Base-by-base conservation (phyloP, 225 moss, liverwort and hornwort species). In the Antitrichia curtipendula region DNA sequence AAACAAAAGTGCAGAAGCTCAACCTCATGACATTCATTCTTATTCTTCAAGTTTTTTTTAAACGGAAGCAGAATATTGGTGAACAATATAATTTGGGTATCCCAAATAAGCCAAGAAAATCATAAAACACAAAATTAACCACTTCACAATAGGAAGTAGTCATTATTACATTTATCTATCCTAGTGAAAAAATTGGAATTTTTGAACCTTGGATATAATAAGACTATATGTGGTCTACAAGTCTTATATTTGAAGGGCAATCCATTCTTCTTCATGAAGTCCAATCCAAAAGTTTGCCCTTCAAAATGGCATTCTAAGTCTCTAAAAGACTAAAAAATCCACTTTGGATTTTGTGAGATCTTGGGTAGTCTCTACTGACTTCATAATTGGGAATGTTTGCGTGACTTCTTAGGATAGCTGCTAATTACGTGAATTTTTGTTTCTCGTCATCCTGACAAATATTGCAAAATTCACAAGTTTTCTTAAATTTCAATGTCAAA, bases 341-440 rank as follows among this genome's bases (percentile, higher is more conserved):
- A 28, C 6, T 43, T 71, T 71, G 16, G 28, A 71, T 22, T 66
- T 66, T 66, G 22, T 22, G 2, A n/a, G 7, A 38, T 21, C 38
- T 12, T n/a, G 3, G 7, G 6, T 6, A n/a, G 2, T 22, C 22
- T 22, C 22, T 7, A 38, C 12, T 38, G n/a, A 7, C 12, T 66
- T 66, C 7, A n/a, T 21, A 66, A 38, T 38, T 66, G 22, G 22
- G 1, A 38, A 66, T 38, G 10, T 66, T 66, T 38, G 7, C 4
- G 38, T 13, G 7, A 38, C 2, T 23, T 68, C 8, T 68, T 68
- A 13, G 7, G 0, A 38, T 0, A 1, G 0, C 1, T 38, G 6
- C 12, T n/a, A 22, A 21, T 11, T 4, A 21, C 1, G 12, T n/a
- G 12, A 38, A 68, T 4, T 23, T 38, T 38, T 68, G 68, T 23